Conservation (phyloP, 1,139 yeast species). For the Suhomyces bokatorum region DNA sequence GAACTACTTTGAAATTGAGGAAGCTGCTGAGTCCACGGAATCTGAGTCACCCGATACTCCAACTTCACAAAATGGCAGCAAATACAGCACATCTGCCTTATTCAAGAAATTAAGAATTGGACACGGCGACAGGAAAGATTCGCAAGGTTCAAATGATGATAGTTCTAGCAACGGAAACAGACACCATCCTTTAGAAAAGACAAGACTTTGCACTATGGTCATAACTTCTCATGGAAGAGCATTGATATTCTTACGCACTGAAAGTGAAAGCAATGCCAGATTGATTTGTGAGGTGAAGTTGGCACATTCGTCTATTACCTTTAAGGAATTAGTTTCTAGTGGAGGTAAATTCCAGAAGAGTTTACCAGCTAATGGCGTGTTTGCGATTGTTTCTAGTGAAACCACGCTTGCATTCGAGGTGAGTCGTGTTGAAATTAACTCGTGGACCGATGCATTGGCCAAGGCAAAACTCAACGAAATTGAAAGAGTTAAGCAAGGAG, state of each 20-base stretch:
- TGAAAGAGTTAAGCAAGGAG: conserved; percentile 36
- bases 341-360: conserved; percentile 32
- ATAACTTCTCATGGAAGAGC: conserved; percentile 60
- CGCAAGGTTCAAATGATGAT: conserved; percentile 3
- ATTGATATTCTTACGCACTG: conserved; percentile 45
- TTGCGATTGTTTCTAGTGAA: conserved; percentile 52
- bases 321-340: conserved; percentile 53
- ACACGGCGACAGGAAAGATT: conserved; percentile 18
- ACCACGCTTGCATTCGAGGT: conserved; percentile 58
- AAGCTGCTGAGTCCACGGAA: conserved; percentile 14
- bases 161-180: conserved; percentile 3
- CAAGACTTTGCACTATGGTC: conserved; percentile 47
- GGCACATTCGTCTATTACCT: conserved; percentile 47
- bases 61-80: conserved; percentile 1
- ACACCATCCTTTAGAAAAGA: conserved; percentile 34
- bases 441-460: conserved; percentile 59
- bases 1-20: conserved; percentile 28
- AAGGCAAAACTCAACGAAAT: conserved; percentile 48
- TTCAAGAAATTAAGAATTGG: conserved; percentile 22
- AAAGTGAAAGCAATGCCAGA: conserved; percentile 35
- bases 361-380: conserved; percentile 46
- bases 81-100: conserved; percentile 19
- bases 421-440: conserved; percentile 51
- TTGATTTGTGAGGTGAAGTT: conserved; percentile 52
- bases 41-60: conserved; percentile 12